Percentiles rank a stretch among this genome's conserved stretches.
Conservation (phyloP, 1,284 basidiomycete genomes). For the Ceratobasidium sp. region DNA sequence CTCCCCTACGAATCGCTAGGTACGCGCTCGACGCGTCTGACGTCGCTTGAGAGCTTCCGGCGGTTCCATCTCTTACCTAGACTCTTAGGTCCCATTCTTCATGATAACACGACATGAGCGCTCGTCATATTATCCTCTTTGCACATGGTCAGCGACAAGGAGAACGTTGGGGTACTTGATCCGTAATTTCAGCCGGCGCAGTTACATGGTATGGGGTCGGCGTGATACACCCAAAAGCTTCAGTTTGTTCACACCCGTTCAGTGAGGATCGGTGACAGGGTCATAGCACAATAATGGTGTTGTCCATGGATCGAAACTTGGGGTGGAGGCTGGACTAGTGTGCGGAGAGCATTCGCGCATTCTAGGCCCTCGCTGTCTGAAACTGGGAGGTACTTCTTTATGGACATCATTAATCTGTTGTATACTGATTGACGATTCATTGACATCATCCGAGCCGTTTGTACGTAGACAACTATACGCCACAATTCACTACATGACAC, state of each 20-base stretch:
- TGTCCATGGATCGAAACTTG: not conserved
- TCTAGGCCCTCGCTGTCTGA: not conserved
- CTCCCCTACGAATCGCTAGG: not conserved
- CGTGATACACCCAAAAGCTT: not conserved
- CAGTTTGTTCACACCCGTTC: not conserved
- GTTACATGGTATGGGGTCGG: not conserved
- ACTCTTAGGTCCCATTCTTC: not conserved
- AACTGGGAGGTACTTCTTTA: no score
- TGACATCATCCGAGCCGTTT: not conserved
- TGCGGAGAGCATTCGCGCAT: not conserved
- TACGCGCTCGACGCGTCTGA: slow-evolving; percentile 13
- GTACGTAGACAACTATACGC: not conserved
- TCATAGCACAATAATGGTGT: not conserved
- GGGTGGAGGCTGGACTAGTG: not conserved
- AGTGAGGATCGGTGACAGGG: not conserved
- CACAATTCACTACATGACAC: not conserved
- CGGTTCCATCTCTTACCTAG: not conserved
- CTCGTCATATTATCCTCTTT: not conserved
- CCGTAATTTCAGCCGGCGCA: slow-evolving; percentile 6
- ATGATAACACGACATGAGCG: not conserved
- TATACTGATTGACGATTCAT: no score
- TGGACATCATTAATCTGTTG: no score
- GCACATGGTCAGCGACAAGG: slow-evolving; percentile 4
- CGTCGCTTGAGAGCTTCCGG: slow-evolving; percentile 29
- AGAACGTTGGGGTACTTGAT: not conserved